phyloP scores from a whole-genome alignment of 2,329 filamentous ascomycete species.

The Corynespora cassiicola region DNA sequence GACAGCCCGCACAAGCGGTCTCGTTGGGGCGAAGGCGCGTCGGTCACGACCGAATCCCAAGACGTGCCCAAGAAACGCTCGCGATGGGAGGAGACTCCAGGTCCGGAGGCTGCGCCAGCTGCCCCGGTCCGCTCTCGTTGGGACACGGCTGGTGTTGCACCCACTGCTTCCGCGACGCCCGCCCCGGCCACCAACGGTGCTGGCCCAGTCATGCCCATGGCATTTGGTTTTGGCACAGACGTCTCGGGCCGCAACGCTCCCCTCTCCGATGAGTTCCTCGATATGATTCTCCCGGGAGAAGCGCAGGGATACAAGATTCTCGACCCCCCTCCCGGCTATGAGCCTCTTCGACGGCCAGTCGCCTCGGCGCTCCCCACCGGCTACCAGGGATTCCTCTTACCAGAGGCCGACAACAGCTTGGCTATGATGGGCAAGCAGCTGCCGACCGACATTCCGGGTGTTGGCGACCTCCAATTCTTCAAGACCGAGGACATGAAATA shows the following conservation, averaged over 20 bases:
- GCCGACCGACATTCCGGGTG: conserved; percentile 92
- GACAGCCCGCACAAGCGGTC: conserved; percentile 54
- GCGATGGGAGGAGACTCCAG: conserved; percentile 70
- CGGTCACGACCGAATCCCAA: no score
- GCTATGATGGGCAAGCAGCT: conserved; percentile 82
- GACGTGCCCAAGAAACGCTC: conserved; percentile 84
- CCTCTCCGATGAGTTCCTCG: conserved; percentile 91
- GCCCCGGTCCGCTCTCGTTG: conserved; percentile 39
- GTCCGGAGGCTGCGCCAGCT: conserved; percentile 59
- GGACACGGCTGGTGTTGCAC: conserved; percentile 39
- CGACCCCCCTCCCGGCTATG: conserved; percentile 89
- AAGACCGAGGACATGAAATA: conserved; percentile 99
- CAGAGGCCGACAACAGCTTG: conserved; percentile 86
- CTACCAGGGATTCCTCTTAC: conserved; percentile 90
- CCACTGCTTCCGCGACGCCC: conserved; percentile 27
- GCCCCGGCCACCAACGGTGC: conserved; percentile 30
- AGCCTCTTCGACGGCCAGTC: conserved; percentile 75
- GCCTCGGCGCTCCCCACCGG: conserved; percentile 74
- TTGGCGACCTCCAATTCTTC: conserved; percentile 96
- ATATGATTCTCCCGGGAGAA: conserved; percentile 86
- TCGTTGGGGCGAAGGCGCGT: conserved; percentile 10
- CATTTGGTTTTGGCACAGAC: conserved; percentile 79
- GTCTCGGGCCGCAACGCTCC: conserved; percentile 79
- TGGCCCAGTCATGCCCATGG: conserved; percentile 52
- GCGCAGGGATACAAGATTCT: conserved; percentile 96